Base-by-base conservation (phyloP, 371 early-diverging fungal genomes). In the Saksenaea oblongispora region DNA sequence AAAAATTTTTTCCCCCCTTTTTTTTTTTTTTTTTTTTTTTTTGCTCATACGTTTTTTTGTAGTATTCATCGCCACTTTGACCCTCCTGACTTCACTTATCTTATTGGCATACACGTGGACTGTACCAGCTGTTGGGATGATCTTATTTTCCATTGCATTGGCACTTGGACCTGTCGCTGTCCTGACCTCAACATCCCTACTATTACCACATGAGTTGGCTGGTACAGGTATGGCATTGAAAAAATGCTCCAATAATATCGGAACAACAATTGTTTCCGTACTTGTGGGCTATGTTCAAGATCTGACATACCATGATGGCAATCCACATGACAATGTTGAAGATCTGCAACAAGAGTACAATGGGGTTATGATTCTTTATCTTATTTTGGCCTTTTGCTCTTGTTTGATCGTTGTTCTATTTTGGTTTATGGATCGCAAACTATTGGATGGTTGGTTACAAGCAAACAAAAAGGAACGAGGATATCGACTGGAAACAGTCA, bases 181-280 rank as follows among this genome's bases (percentile, higher is more conserved):
- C 10, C 56, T 79, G 10, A 78, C 76, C 10, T 73, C 80, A 1
- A 70, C 78, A 2, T 68, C 83, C 0, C 58, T 84, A 26, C 39
- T 79, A 3, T 35, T 84, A 11, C 81, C 80, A 7, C 73, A 73
- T 44, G 72, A 78, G 53, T 51, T 73, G 44, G 71, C 80, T 27
- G 84, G 84, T 22, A 81, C 80, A 15, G 83, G 75, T 36, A 68
- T 82, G 71, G 84, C 82, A 0, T 44, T 84, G n/a, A 76, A 81
- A 61, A 82, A 82, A 59, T 76, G 77, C 36, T 70, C 74, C 18
- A 78, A 77, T 34, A 84, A 79, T 56, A 72, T 82, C 35, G 84
- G 81, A 7, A 74, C 78, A 18, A 81, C 83, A 3, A 79, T 84
- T 58, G 71, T 84, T 3, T 72, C 79, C 11, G 74, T 80, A 1